phyloP scores from a whole-genome alignment of 805 yeast genomes.

The Lachancea fermentati region DNA sequence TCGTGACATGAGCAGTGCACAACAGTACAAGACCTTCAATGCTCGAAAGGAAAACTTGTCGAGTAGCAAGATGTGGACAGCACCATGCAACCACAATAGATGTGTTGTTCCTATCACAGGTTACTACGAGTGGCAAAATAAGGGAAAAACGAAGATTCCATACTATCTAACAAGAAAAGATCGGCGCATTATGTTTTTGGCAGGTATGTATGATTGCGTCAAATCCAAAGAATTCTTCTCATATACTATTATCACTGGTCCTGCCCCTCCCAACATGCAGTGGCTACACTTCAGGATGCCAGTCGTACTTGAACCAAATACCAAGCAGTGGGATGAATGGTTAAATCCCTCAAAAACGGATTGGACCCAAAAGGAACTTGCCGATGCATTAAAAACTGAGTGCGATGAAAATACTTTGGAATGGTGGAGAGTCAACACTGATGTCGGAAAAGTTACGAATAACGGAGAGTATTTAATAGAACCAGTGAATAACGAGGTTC shows the following conservation, averaged over 20 bases:
- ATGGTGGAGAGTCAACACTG: constrained; percentile 50
- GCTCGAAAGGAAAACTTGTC: constrained; percentile 62
- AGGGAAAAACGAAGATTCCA: constrained; percentile 46
- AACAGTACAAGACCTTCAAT: constrained; percentile 54
- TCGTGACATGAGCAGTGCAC: constrained; percentile 31
- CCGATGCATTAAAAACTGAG: constrained; percentile 35
- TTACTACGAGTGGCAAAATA: constrained; percentile 72
- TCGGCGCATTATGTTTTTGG: constrained; percentile 52
- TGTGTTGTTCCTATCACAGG: constrained; percentile 80
- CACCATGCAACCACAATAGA: constrained; percentile 42
- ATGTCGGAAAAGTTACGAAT: constrained; percentile 56
- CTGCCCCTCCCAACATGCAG: constrained; percentile 52
- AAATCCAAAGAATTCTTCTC: constrained; percentile 34
- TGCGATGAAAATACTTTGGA: constrained; percentile 37
- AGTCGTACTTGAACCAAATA: constrained; percentile 53
- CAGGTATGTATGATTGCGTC: constrained; percentile 46
- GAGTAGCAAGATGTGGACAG: constrained; percentile 51
- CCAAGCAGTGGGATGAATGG: constrained; percentile 61
- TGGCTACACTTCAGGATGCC: constrained; percentile 85
- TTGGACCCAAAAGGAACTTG: constrained; percentile 39
- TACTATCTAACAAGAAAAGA: constrained; percentile 56
- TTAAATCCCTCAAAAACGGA: constrained; percentile 36
- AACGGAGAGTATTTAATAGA: constrained; percentile 36
- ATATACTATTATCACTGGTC: constrained; percentile 70
- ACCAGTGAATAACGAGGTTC: constrained; percentile 22